Base-by-base conservation (phyloP, 805 yeast genomes). In the Barnettozyma salicaria region DNA sequence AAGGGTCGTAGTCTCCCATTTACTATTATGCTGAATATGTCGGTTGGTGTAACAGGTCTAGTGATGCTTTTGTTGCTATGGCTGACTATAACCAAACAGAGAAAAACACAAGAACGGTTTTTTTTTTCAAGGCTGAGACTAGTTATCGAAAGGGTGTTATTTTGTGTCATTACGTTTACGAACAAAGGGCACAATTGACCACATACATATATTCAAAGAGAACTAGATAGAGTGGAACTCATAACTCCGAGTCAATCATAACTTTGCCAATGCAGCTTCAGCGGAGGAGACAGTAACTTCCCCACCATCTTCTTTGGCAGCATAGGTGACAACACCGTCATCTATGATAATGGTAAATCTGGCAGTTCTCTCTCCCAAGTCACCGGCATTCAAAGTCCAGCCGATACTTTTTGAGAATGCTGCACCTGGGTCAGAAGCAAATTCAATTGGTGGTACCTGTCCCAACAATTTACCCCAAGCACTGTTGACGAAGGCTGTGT, bases 301-400 rank as follows among this genome's bases (percentile, higher is more conserved):
- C 9, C 21, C 22, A n/a, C 36, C 50, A 2, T 39, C 35, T 42
- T 63, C 68, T 47, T 52, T 54, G 41, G 56, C 68, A 25, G 69
- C 61, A 58, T 75, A 76, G 36, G 61, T 58, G 40, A 77, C 69
- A 41, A 61, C 60, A 50, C 79, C 80, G 41, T 74, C 60, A 49
- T 76, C 78, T 36, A 83, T 77, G 44, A 87, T 66, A 40, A 80
- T 64, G 30, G 90, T 87, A 63, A 77, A 85, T 63, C 96, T 75
- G 45, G 69, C 67, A 37, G 84, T 74, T 64, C 89, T 72, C 40
- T 62, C 55, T 27, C 84, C 86, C 37, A 56, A 64, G 17, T 68
- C 68, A 35, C 74, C 70, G 39, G 72, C 66, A 49, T 79, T 80
- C 36, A 69, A 56, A 30, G 68, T 63, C 44, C 74, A 72, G 32